A percentile compares a stretch with the other conserved stretches of the same genome.
Conservation (phyloP, 2,329 filamentous ascomycete species). For the Penicillium glabrum region DNA sequence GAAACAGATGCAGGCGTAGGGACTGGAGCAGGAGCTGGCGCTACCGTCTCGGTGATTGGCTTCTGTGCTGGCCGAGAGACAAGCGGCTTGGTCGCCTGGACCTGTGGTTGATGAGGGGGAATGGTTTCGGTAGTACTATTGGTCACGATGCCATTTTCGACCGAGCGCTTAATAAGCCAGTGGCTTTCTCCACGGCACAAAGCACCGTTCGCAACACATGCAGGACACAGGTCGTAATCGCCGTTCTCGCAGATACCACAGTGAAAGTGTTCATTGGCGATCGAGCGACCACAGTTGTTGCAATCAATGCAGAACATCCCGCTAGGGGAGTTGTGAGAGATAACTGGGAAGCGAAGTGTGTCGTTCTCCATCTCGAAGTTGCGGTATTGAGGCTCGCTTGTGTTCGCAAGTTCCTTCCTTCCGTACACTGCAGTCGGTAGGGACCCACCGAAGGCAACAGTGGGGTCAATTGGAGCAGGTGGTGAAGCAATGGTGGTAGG, state of each 20-base stretch:
- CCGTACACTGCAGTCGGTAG: background rate
- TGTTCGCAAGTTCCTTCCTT: background rate
- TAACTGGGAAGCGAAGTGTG: constrained; percentile 30
- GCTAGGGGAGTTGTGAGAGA: constrained; percentile 34
- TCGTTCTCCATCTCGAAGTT: constrained; percentile 30
- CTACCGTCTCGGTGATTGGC: constrained; percentile 21
- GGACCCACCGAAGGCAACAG: background rate
- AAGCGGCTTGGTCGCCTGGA: constrained; percentile 15
- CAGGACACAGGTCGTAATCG: constrained; percentile 88
- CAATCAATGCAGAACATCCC: constrained; percentile 81
- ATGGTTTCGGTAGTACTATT: constrained; percentile 84
- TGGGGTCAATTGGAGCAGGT: constrained; percentile 1
- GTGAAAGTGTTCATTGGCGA: constrained; percentile 85
- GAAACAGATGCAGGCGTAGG: background rate
- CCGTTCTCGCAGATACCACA: constrained; percentile 91
- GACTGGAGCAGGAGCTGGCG: constrained; percentile 2
- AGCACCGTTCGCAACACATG: constrained; percentile 72
- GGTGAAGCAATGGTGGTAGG: constrained; percentile 9
- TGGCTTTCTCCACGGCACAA: constrained; percentile 77
- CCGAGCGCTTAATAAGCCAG: constrained; percentile 90
- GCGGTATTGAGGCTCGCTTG: constrained; percentile 21
- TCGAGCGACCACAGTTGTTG: constrained; percentile 80
- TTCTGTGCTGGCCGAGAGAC: background rate
- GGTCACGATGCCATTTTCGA: constrained; percentile 74
- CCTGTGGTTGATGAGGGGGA: constrained; percentile 59